Evolutionary conservation across 352 stramenopile species (phyloP).

Genomic region (Globisporangium barbulae): DNA sequence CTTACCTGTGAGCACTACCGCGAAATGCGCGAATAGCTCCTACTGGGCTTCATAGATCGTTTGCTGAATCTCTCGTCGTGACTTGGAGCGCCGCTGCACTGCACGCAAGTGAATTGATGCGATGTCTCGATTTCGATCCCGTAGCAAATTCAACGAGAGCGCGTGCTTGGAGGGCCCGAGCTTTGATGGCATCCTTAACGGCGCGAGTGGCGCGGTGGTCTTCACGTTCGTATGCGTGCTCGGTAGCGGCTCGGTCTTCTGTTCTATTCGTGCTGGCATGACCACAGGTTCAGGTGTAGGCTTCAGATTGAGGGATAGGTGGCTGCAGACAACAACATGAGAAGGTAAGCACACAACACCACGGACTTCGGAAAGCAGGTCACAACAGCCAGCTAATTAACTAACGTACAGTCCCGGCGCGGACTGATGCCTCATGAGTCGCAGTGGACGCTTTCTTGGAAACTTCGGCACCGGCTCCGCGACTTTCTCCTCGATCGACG

Average conservation of each 20-base stretch:
- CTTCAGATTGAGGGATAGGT: not conserved
- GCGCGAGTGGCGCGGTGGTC: conserved; percentile 5
- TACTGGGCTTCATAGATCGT: conserved; percentile 27
- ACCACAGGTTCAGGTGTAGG: not conserved
- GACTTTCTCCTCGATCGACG: not conserved
- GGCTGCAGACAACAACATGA: not conserved
- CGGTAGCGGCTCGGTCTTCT: not conserved
- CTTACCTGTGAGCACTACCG: not conserved
- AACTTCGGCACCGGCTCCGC: not conserved
- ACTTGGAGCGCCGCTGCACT: conserved; percentile 50
- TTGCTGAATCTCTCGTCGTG: conserved; percentile 27
- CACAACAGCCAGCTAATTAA: not conserved
- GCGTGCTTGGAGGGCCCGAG: conserved; percentile 1
- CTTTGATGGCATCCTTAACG: conserved; percentile 12
- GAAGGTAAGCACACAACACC: not conserved
- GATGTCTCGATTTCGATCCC: conserved; percentile 67
- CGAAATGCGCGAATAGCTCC: not conserved
- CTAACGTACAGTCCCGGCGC: conserved; percentile 32
- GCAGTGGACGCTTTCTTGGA: conserved; percentile 15
- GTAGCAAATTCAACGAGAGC: conserved; percentile 18
- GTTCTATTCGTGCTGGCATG: not conserved
- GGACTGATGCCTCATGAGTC: conserved; percentile 31
- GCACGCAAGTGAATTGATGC: conserved; percentile 49
- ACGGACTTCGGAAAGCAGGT: not conserved
- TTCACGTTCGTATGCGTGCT: not conserved